These are phyloP conservation scores for Magnaporthiopsis rhizophila DNA, from an alignment of 2,329 filamentous ascomycete species.

Conservation along the genomic window DNA sequence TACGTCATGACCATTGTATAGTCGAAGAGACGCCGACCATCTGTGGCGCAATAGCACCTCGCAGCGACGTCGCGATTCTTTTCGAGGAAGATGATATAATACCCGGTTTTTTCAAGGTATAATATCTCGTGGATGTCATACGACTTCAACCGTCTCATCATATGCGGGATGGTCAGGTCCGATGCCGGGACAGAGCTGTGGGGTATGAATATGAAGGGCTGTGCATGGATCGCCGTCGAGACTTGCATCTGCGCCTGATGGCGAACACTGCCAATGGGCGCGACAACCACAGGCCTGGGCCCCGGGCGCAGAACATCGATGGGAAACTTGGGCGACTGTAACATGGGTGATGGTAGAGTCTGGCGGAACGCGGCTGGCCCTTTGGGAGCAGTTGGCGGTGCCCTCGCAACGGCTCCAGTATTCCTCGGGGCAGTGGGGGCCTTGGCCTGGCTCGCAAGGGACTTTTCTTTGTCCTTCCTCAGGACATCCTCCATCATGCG, in stretches of 20 bases:
- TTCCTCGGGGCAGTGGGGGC: slow-evolving; percentile 18
- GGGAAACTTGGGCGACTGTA: neutral
- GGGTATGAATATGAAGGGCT: slow-evolving; percentile 89
- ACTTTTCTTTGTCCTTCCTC: slow-evolving; percentile 56
- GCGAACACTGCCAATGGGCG: neutral
- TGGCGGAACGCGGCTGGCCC: slow-evolving; percentile 59
- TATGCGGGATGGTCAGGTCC: slow-evolving; percentile 74
- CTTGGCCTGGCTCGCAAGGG: slow-evolving; percentile 6
- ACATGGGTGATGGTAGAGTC: slow-evolving; percentile 9
- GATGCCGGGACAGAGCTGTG: slow-evolving; percentile 81
- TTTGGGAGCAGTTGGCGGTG: slow-evolving; percentile 79
- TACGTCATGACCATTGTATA: slow-evolving; percentile 89
- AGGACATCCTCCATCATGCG: slow-evolving; percentile 70
- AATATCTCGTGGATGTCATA: slow-evolving; percentile 76
- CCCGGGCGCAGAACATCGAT: slow-evolving; percentile 1
- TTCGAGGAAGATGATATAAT: slow-evolving; percentile 86
- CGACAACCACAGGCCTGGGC: slow-evolving; percentile 15
- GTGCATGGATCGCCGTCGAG: slow-evolving; percentile 29
- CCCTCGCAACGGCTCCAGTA: slow-evolving; percentile 43
- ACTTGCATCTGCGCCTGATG: neutral
- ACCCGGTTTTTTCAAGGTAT: slow-evolving; percentile 69
- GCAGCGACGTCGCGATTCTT: slow-evolving; percentile 73
- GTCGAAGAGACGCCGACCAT: slow-evolving; percentile 81
- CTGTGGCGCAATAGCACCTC: slow-evolving; percentile 68
- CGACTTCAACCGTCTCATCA: slow-evolving; percentile 81